Evolutionary conservation across 306 rosid genomes (phyloP).

Genomic region (Casuarina equisetifolia): DNA sequence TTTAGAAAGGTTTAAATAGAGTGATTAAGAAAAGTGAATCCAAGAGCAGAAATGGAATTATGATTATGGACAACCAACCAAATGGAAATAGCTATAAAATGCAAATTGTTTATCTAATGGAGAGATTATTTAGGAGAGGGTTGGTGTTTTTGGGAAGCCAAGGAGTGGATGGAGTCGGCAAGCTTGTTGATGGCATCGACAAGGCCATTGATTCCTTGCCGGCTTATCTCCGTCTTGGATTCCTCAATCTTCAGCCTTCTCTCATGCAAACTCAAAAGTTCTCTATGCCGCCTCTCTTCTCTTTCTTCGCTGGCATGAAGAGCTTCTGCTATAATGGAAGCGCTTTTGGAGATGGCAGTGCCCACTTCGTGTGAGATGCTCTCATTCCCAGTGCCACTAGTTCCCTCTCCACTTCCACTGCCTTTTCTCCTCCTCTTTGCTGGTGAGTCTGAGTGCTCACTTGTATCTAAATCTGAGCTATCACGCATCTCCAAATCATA

Average conservation of each 20-base stretch:
- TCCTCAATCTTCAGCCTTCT: constrained; percentile 45
- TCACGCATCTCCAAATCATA: constrained; percentile 38
- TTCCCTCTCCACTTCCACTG: constrained; percentile 24
- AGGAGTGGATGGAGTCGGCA: constrained; percentile 42
- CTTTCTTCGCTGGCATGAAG: constrained; percentile 43
- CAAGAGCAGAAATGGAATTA: background rate
- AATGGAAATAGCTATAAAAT: constrained; percentile 1
- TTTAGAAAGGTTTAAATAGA: background rate
- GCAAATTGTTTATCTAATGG: background rate
- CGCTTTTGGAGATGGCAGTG: constrained; percentile 44
- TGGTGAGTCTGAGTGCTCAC: constrained; percentile 46
- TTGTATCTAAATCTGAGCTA: constrained; percentile 46
- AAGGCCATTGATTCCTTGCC: constrained; percentile 46
- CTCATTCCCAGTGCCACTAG: constrained; percentile 23
- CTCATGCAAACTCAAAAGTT: constrained; percentile 35
- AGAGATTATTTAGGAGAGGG: constrained; percentile 24
- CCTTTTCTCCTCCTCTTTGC: constrained; percentile 45
- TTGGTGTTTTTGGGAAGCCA: constrained; percentile 39
- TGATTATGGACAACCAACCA: constrained; percentile 7
- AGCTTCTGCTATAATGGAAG: constrained; percentile 44
- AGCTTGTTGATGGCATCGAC: constrained; percentile 50
- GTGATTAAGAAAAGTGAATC: background rate
- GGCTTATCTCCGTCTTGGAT: constrained; percentile 35
- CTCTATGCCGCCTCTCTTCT: constrained; percentile 47
- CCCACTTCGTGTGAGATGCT: constrained; percentile 30